A percentile compares a stretch with the other conserved stretches of the same genome.
Conservation (phyloP, 1,284 basidiomycete species). For the Cryptococcus sp. region DNA sequence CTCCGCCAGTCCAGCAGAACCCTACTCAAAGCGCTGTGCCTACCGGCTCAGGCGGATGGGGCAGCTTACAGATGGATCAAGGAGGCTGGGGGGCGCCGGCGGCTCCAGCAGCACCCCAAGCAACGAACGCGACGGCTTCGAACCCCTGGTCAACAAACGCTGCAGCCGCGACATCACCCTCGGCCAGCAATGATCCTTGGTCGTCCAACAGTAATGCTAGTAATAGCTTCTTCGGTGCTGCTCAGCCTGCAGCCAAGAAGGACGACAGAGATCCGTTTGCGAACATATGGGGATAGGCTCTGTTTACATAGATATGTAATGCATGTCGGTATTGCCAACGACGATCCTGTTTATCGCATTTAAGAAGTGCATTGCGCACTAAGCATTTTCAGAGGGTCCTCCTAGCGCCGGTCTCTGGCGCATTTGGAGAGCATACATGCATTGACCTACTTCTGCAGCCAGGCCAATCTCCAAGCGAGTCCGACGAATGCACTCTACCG, state of each 20-base stretch:
- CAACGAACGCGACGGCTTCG: background rate
- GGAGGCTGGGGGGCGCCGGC: slow-evolving; percentile 38
- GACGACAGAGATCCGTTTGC: slow-evolving; percentile 45
- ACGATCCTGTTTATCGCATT: no score
- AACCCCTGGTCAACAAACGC: slow-evolving; percentile 1
- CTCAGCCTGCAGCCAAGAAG: slow-evolving; percentile 30
- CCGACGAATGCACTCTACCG: no score
- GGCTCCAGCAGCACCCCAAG: background rate
- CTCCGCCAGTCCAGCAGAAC: slow-evolving; percentile 25
- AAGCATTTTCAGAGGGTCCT: no score
- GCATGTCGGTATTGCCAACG: no score
- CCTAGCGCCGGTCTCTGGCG: no score
- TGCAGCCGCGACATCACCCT: slow-evolving; percentile 32
- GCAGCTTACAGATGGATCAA: slow-evolving; percentile 39
- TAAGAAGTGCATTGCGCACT: no score
- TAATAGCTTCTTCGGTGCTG: slow-evolving; percentile 14
- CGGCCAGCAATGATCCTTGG: slow-evolving; percentile 4
- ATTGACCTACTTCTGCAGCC: no score
- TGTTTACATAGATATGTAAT: no score
- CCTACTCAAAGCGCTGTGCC: slow-evolving; percentile 27
- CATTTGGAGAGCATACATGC: no score
- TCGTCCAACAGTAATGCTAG: slow-evolving; percentile 1
- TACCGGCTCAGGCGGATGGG: slow-evolving; percentile 25
- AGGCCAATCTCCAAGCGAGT: no score
- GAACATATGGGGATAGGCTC: slow-evolving; percentile 33